phyloP scores from a whole-genome alignment of 1,284 basidiomycete species.

The Rhodofomes roseus region DNA sequence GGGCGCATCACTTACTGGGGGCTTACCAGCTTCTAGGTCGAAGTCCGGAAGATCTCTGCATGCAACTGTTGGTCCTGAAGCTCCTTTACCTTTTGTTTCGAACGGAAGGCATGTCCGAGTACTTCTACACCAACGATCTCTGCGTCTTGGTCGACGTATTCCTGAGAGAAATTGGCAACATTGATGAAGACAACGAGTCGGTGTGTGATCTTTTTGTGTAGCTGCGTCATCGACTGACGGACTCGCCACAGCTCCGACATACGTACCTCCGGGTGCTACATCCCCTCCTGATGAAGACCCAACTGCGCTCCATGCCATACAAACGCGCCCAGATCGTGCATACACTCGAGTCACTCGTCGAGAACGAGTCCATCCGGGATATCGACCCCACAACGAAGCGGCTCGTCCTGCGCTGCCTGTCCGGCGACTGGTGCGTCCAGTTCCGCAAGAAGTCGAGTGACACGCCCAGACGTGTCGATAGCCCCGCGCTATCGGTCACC shows the following conservation, averaged over 20 bases:
- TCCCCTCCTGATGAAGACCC: constrained; percentile 92
- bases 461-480: constrained; percentile 24
- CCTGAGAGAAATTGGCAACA: constrained; percentile 84
- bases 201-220: constrained; percentile 44
- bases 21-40: constrained; percentile 45
- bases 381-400: constrained; percentile 84
- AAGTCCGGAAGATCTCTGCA: constrained; percentile 87
- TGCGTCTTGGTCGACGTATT: constrained; percentile 97
- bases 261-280: constrained; percentile 96
- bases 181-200: constrained; percentile 92
- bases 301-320: constrained; percentile 82
- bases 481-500: constrained; percentile 32
- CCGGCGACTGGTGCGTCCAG: constrained; percentile 84
- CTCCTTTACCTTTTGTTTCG: constrained; percentile 95
- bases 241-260: constrained; percentile 72
- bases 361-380: constrained; percentile 76
- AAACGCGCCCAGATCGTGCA: constrained; percentile 89
- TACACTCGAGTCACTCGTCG: constrained; percentile 76
- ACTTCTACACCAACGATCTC: constrained; percentile 98
- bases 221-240: neutral
- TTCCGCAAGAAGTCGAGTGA: constrained; percentile 37
- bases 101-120: constrained; percentile 89
- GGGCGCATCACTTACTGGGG: neutral
- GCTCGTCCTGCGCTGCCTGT: constrained; percentile 89
- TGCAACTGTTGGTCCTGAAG: constrained; percentile 94